Evolutionary conservation across 1,284 basidiomycete genomes (phyloP), one percentile per base, ranked within the genome.

Genomic region (Cryptococcus sp.): DNA sequence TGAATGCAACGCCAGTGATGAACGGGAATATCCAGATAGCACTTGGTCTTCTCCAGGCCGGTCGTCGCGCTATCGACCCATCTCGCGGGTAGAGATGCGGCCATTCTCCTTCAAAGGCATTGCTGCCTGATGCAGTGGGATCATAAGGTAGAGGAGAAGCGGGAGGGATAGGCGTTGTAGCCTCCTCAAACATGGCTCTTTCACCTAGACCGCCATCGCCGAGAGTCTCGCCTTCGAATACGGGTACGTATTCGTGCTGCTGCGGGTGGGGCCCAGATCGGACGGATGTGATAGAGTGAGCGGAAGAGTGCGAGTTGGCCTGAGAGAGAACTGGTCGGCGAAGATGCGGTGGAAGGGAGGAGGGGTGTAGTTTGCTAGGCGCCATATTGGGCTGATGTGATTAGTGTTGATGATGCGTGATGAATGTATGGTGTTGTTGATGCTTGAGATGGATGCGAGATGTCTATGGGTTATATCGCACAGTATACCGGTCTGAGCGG

Each of bases 21-120:
- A 78, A 73, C 0, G 74, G 73, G 26, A 75, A 67, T 10, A 78
- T 54, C 77, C 77, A 78, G 19, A 46, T 50, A 0, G 75, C 69
- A 13, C 58, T 56, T 0, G 77, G 70, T 55, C 70, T 59, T 48
- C 76, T 61, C 75, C 76, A 79, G 15, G 51, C 46, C 0, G 73
- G 64, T 39, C 70, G 62, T 17, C 70, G 57, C 6, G 66, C 53
- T 48, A 73, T 68, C 40, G 61, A 62, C 3, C 66, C 69, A 16
- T 66, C 67, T 15, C 68, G 57, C 29, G 65, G 66, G 48, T 68
- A 65, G 66, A 67, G 70, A 49, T 67, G 63, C 1, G 50, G 48
- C 26, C 61, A 59, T 5, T 55, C 46, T 4, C 34, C 51, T n/a
- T 50, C 52, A 37, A 46, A 19, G 22, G 19, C 37, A 19, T 45